Conservation (phyloP, 2,329 filamentous ascomycete genomes). For the Fusarium verrucosum region DNA sequence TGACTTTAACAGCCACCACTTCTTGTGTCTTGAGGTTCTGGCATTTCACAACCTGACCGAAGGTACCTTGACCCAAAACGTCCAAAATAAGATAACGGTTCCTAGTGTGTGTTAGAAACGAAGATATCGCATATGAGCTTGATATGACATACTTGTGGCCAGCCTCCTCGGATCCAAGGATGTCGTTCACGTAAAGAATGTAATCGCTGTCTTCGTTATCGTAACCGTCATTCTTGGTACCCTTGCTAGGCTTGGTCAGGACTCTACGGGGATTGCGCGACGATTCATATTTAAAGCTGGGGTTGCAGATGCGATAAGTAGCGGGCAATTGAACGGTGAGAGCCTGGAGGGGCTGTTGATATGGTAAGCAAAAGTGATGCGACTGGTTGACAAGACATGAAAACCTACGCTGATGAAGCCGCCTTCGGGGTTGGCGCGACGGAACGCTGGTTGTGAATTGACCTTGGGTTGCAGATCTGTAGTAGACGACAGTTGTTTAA, state of each 20-base stretch:
- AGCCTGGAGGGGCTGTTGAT: conserved; percentile 84
- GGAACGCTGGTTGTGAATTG: conserved; percentile 87
- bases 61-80: conserved; percentile 95
- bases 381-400: background rate
- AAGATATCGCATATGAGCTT: background rate
- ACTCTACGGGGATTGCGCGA: conserved; percentile 95
- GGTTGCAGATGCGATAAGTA: conserved; percentile 98
- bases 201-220: conserved; percentile 99
- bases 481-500: conserved; percentile 77
- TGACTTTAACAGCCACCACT: conserved; percentile 97
- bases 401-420: conserved; percentile 92
- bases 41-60: conserved; percentile 98
- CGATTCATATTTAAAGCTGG: conserved; percentile 97
- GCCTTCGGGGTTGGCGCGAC: conserved; percentile 93
- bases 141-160: conserved; percentile 83
- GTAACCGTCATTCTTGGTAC: conserved; percentile 97
- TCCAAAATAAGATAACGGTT: conserved; percentile 98
- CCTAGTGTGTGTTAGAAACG: conserved; percentile 54
- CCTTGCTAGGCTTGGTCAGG: conserved; percentile 97
- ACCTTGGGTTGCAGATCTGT: conserved; percentile 83
- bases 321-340: conserved; percentile 91
- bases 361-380: conserved; percentile 17
- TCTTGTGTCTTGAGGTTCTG: conserved; percentile 98
- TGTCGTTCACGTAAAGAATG: conserved; percentile 98
- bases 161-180: conserved; percentile 95